These are phyloP conservation scores for Quercus aquifolioides DNA, from an alignment of 306 rosid genomes.

Conservation along the genomic window DNA sequence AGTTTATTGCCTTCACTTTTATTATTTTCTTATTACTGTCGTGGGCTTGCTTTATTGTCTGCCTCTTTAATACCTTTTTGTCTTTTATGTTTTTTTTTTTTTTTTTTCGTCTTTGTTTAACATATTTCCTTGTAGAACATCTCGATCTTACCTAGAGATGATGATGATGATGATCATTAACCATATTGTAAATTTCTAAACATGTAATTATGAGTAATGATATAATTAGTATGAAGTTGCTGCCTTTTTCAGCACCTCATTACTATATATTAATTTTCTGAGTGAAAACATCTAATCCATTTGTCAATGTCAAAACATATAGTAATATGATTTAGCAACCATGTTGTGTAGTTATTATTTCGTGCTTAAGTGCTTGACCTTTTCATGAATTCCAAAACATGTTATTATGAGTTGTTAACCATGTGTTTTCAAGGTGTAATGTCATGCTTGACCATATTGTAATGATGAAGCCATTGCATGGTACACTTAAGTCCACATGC, in stretches of 20 bases:
- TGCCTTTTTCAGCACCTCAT: not conserved
- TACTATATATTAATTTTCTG: not conserved
- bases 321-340: not conserved
- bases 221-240: constrained; percentile 20
- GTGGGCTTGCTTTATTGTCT: constrained; percentile 53
- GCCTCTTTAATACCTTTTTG: constrained; percentile 15
- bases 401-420: not conserved
- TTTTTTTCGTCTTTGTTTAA: not conserved
- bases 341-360: too few relatives aligned
- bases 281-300: not conserved
- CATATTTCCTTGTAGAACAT: constrained; percentile 14
- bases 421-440: too few relatives aligned
- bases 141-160: constrained; percentile 34
- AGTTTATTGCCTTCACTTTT: constrained; percentile 21
- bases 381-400: not conserved
- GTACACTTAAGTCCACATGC: too few relatives aligned
- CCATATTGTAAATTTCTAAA: constrained; percentile 38
- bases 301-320: not conserved
- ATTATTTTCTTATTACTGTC: constrained; percentile 27
- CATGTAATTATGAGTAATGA: constrained; percentile 39
- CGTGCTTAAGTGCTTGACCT: too few relatives aligned
- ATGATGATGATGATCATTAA: constrained; percentile 33
- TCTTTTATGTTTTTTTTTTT: constrained; percentile 3
- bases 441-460: too few relatives aligned
- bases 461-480: too few relatives aligned